Evolutionary conservation across 441 rosid genomes (phyloP).

Genomic region (Gossypium trilobum): DNA sequence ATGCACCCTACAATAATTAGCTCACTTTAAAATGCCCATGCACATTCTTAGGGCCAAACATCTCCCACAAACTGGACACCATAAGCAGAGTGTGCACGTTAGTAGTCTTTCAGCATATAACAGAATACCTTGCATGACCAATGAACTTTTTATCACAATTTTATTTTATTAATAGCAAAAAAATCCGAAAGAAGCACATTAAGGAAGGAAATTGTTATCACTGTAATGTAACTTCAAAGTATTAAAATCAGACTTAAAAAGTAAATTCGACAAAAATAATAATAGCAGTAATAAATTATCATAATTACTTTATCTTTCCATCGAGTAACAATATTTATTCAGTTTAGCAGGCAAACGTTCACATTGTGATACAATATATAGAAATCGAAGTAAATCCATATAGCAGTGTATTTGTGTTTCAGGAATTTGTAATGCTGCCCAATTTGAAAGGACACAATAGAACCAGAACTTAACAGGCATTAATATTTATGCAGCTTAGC

Average conservation of each 20-base stretch:
- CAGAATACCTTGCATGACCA: neutral
- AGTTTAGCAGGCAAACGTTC: neutral
- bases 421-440: neutral
- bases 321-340: neutral
- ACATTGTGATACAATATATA: neutral
- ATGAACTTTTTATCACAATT: neutral
- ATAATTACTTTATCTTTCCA: neutral
- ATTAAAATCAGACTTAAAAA: neutral
- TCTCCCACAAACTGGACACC: neutral
- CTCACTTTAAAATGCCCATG: neutral
- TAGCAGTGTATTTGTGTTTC: neutral
- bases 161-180: neutral
- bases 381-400: neutral
- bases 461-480: neutral
- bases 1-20: neutral
- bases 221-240: neutral
- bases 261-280: neutral
- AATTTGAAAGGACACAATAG: neutral
- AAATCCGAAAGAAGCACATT: neutral
- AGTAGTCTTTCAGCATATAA: neutral
- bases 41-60: conserved; percentile 3
- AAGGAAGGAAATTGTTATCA: neutral
- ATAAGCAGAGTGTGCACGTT: neutral
- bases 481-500: neutral
- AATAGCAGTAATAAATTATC: neutral